A percentile compares a stretch with the other conserved stretches of the same genome.
phyloP scores from a whole-genome alignment of 176 grass and related monocot species.

The Thalia dealbata region DNA sequence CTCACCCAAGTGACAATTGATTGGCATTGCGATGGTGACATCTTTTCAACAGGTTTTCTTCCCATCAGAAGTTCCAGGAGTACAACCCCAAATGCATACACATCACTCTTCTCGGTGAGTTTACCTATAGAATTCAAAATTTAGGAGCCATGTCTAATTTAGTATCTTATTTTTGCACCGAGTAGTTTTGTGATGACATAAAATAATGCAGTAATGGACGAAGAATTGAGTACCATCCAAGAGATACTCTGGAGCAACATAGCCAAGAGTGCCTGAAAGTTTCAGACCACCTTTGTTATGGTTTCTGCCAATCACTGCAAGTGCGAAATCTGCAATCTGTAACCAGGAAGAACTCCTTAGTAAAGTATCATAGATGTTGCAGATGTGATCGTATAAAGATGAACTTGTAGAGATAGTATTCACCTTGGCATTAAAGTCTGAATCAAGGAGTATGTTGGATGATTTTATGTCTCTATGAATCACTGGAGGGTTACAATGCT shows the following conservation, averaged over 20 bases:
- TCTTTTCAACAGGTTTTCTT: slow-evolving; percentile 89
- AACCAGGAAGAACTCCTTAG: not conserved
- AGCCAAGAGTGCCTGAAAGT: slow-evolving; percentile 86
- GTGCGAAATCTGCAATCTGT: slow-evolving; percentile 96
- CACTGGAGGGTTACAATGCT: slow-evolving; percentile 83
- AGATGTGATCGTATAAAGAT: not conserved
- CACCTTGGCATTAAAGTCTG: slow-evolving; percentile 91
- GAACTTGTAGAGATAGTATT: not conserved
- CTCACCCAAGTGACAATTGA: slow-evolving; percentile 95
- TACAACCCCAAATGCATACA: slow-evolving; percentile 87
- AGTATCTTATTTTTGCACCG: too few relatives aligned
- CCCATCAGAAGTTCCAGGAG: slow-evolving; percentile 91
- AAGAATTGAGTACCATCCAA: slow-evolving; percentile 49
- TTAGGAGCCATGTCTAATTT: not conserved
- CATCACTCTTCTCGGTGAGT: slow-evolving; percentile 94
- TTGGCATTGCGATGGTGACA: slow-evolving; percentile 59
- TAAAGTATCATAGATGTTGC: not conserved
- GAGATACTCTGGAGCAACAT: slow-evolving; percentile 90
- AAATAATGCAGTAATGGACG: slow-evolving; percentile 10
- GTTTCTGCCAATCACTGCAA: slow-evolving; percentile 67
- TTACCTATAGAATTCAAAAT: slow-evolving; percentile 34
- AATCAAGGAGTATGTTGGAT: slow-evolving; percentile 94
- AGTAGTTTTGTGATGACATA: not conserved
- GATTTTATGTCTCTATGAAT: slow-evolving; percentile 99
- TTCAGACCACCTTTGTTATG: slow-evolving; percentile 55